phyloP scores from a whole-genome alignment of 108 stramenopile species.

The Hondaea fermentalgiana region DNA sequence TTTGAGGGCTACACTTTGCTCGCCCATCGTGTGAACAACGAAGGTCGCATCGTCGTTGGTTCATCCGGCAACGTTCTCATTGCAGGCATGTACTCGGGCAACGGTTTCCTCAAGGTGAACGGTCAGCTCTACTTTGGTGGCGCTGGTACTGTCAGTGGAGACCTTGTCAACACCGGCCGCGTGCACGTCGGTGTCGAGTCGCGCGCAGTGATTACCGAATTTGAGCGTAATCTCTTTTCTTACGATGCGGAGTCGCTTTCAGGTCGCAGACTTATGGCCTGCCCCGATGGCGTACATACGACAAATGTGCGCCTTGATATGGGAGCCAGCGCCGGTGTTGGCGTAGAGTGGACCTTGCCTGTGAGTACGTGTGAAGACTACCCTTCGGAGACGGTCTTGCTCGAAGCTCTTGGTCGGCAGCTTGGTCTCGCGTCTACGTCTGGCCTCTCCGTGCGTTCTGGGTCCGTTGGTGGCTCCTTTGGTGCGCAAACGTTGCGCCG shows the following conservation, averaged over 20 bases:
- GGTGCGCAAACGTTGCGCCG: not conserved
- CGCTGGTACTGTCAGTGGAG: not conserved
- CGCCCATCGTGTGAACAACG: not conserved
- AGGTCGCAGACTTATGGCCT: not conserved
- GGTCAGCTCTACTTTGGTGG: not conserved
- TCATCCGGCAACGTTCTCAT: not conserved
- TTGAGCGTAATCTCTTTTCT: not conserved
- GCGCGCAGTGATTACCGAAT: not conserved
- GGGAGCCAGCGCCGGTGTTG: not conserved
- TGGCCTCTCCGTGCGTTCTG: not conserved
- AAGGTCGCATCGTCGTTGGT: not conserved
- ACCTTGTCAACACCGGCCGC: not conserved
- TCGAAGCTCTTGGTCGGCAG: not conserved
- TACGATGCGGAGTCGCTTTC: not conserved
- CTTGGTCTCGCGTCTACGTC: not conserved
- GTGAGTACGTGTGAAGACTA: not conserved
- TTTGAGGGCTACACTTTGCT: not conserved
- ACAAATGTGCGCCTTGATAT: not conserved
- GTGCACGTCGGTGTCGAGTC: not conserved
- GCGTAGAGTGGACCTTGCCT: not conserved
- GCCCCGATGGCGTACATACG: not conserved
- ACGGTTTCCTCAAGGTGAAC: not conserved
- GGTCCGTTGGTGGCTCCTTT: not conserved
- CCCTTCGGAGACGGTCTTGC: not conserved
- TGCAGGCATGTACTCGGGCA: not conserved